phyloP scores from a whole-genome alignment of 1,284 basidiomycete species.

The Microbotryum violaceum region DNA sequence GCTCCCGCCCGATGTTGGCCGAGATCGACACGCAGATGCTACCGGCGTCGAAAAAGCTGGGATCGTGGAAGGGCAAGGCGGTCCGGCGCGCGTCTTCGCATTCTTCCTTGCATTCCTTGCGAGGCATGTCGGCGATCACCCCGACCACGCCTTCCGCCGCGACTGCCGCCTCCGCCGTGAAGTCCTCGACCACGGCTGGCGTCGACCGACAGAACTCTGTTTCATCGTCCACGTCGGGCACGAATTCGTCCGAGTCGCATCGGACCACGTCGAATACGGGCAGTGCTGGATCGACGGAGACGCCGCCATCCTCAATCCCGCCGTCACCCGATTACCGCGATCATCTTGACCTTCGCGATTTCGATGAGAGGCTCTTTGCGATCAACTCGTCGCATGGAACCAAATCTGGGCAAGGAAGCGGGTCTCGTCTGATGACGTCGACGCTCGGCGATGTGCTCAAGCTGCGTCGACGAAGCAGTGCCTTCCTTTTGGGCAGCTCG shows the following conservation, averaged over 20 bases:
- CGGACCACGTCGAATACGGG: neutral
- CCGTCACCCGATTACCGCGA: slow-evolving; percentile 20
- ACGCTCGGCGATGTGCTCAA: neutral
- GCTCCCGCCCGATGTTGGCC: slow-evolving; percentile 10
- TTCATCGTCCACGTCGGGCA: slow-evolving; percentile 22
- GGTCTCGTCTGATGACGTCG: neutral
- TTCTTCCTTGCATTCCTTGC: slow-evolving; percentile 10
- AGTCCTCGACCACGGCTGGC: neutral
- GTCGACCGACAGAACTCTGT: slow-evolving; percentile 32
- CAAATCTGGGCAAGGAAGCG: too few species aligned
- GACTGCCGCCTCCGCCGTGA: neutral
- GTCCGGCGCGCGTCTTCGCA: slow-evolving; percentile 13
- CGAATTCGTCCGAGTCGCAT: slow-evolving; percentile 16
- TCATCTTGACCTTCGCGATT: slow-evolving; percentile 15
- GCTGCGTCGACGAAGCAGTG: neutral
- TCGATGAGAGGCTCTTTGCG: too few species aligned
- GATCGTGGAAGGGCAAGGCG: neutral
- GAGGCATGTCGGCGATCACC: neutral
- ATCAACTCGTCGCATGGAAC: too few species aligned
- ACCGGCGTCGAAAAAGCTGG: slow-evolving; percentile 8
- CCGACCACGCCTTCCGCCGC: neutral
- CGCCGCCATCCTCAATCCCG: slow-evolving; percentile 28
- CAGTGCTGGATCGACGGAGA: slow-evolving; percentile 12
- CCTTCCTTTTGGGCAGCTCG: neutral
- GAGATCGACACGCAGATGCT: slow-evolving; percentile 17